Evolutionary conservation across 495 filamentous ascomycete species (phyloP), one percentile per base, ranked within the genome.

Genomic region (Margaritispora aquatica): DNA sequence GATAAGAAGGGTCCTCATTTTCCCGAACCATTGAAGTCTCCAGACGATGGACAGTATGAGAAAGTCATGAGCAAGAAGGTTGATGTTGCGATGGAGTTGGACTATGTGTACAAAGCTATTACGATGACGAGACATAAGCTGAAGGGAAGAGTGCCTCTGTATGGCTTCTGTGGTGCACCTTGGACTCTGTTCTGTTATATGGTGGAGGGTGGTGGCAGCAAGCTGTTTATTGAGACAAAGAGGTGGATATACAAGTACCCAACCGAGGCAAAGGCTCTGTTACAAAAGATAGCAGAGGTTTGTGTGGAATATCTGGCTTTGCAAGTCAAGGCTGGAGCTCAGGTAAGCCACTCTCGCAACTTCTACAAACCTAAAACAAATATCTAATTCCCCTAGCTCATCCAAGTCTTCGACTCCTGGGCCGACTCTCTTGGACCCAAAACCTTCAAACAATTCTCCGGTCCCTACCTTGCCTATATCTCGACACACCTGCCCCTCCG

Each of bases 381-480:
- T 47, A 10, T 13, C 23, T 57, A 56, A 57, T 36, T 27, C 60
- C 23, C 17, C 27, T 19, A 95, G 83, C 78, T 97, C 66, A 74
- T 98, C 23, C 95, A 97, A 73, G 90, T 98, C n/a, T 98, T 98
- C 69, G 94, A 98, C 70, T 97, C 93, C 3, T 98, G 93, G 92
- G 94, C 95, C 3, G 92, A 89, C 1, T 94, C 97, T 74, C 80
- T 98, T 27, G 90, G 89, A 2, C 92, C 94, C 1, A 72, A 80
- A 2, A 82, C 86, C 0, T 97, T 97, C 78, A 85, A 83, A 68
- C 75, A 81, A 38, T 94, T 96, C 70, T 85, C 91, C 8, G 79
- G 92, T 49, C 94, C 93, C 1, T 96, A 95, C 66, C 79, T 98
- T 55, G 80, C 80, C 17, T 83, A 92, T 63, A 97, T 98, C 56